Percentiles rank a stretch among this genome's conserved stretches.
phyloP scores from a whole-genome alignment of 2,329 filamentous ascomycete species.

The Paracoccidioides lutzii region DNA sequence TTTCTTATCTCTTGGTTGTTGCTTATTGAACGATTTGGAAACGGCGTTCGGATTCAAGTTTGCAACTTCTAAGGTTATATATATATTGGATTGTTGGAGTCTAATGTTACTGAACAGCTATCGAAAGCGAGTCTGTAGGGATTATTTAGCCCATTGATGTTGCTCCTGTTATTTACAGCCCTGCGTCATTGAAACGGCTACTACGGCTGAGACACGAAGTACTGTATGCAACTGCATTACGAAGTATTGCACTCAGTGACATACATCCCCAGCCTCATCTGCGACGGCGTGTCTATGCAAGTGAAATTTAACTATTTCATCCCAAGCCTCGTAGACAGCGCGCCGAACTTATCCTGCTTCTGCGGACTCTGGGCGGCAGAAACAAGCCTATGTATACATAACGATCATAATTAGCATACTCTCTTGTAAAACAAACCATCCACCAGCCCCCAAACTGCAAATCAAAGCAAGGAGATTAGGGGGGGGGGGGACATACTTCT shows the following conservation, averaged over 20 bases:
- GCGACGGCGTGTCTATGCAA: too few relatives aligned
- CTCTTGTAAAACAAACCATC: background rate
- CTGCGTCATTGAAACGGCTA: too few relatives aligned
- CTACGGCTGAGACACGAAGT: too few relatives aligned
- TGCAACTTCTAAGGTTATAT: background rate
- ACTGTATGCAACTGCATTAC: too few relatives aligned
- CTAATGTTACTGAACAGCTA: background rate
- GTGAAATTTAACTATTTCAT: conserved; percentile 32
- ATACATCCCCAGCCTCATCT: too few relatives aligned
- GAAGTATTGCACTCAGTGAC: too few relatives aligned
- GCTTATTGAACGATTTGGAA: background rate
- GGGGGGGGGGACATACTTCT: conserved; percentile 52
- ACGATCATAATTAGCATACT: conserved; percentile 8
- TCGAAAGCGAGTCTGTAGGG: background rate
- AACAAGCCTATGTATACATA: conserved; percentile 45
- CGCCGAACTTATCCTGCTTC: conserved; percentile 52
- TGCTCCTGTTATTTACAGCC: background rate
- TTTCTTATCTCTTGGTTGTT: background rate
- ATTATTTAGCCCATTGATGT: background rate
- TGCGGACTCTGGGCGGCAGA: conserved; percentile 47
- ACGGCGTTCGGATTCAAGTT: too few relatives aligned
- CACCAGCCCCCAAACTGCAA: too few relatives aligned
- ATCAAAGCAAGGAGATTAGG: background rate
- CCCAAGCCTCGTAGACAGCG: conserved; percentile 63
- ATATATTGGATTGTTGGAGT: too few relatives aligned